Conservation (phyloP, 768 basidiomycete genomes). For the Pholiota microspora region DNA sequence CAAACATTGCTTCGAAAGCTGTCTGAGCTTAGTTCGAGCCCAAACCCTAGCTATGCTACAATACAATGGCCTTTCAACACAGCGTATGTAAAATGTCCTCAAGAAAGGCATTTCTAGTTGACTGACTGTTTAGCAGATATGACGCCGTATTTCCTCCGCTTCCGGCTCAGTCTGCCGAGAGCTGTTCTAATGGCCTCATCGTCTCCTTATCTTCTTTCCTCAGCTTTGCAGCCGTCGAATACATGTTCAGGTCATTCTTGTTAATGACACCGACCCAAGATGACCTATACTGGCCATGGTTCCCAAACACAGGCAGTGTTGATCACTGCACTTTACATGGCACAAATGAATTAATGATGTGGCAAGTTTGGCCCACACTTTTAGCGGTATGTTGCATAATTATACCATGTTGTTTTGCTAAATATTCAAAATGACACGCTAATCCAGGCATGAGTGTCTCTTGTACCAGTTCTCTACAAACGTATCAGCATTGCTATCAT, state of each 20-base stretch:
- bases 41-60: too few species aligned
- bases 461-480: background rate
- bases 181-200: too few species aligned
- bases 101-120: too few species aligned
- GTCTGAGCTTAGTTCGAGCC: too few species aligned
- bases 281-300: background rate
- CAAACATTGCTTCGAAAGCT: too few species aligned
- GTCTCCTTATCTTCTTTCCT: background rate
- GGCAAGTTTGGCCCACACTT: background rate
- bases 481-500: background rate
- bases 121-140: too few species aligned
- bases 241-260: background rate
- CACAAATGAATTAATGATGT: background rate
- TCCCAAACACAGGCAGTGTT: background rate
- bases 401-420: background rate
- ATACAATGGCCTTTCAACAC: too few species aligned
- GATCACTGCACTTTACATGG: background rate
- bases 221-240: background rate
- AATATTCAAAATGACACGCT: background rate
- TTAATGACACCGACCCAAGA: background rate
- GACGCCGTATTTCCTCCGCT: background rate
- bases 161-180: background rate
- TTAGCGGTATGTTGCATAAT: background rate
- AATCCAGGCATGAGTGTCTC: background rate
- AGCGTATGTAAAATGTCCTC: too few species aligned